Evolutionary conservation across 2,329 filamentous ascomycete species (phyloP).

Genomic region (Diplodia corticola): DNA sequence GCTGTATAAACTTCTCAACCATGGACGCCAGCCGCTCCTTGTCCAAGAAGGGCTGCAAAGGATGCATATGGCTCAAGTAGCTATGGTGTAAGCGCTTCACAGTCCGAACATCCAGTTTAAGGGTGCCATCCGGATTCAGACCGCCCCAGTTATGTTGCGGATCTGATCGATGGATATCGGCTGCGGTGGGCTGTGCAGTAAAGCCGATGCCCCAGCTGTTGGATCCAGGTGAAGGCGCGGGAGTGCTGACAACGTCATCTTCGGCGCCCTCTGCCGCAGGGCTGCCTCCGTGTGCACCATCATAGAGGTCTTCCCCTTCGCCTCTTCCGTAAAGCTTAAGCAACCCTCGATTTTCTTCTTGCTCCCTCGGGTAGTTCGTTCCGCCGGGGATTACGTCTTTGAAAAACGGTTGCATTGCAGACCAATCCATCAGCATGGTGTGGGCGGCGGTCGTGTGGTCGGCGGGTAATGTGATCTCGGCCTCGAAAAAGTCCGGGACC

Average conservation of each 20-base stretch:
- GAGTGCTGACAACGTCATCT: constrained; percentile 30
- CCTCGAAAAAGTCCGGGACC: constrained; percentile 46
- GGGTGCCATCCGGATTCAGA: constrained; percentile 52
- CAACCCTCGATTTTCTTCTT: constrained; percentile 72
- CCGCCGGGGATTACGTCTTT: constrained; percentile 50
- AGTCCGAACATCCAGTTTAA: constrained; percentile 56
- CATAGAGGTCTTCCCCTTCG: constrained; percentile 66
- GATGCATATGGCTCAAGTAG: constrained; percentile 62
- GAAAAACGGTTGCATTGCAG: constrained; percentile 50
- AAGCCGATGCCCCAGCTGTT: constrained; percentile 54
- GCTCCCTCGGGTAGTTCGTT: constrained; percentile 67
- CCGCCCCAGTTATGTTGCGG: constrained; percentile 46
- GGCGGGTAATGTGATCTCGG: constrained; percentile 69
- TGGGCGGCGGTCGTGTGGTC: constrained; percentile 92
- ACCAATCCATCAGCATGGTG: constrained; percentile 70
- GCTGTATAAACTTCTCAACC: constrained; percentile 49
- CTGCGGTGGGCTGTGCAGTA: constrained; percentile 30
- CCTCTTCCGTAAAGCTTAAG: constrained; percentile 77
- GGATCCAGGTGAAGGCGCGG: constrained; percentile 44
- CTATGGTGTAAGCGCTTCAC: constrained; percentile 54
- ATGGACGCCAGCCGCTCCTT: constrained; percentile 53
- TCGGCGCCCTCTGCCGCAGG: constrained; percentile 45
- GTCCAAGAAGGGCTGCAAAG: constrained; percentile 65
- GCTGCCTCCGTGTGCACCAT: constrained; percentile 43
- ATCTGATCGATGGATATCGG: constrained; percentile 34